Conservation (phyloP, 1,139 yeast species). For the Citeromyces hawaiiensis region DNA sequence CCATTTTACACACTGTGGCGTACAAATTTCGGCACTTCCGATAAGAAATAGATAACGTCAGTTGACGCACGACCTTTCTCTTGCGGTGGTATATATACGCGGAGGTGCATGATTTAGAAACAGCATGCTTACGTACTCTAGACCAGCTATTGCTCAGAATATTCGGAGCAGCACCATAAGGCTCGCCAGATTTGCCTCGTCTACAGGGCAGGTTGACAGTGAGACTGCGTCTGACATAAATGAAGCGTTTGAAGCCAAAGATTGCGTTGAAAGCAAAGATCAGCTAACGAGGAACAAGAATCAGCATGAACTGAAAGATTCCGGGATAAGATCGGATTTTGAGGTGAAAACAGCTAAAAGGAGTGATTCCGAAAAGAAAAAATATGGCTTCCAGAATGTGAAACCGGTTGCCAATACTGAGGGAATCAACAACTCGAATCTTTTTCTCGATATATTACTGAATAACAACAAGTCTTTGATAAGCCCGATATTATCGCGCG, state of each 20-base stretch:
- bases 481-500: background rate
- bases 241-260: background rate
- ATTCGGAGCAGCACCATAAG: background rate
- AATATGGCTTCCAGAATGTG: background rate
- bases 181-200: background rate
- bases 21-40: background rate
- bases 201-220: background rate
- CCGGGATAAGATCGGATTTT: background rate
- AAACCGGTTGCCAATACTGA: background rate
- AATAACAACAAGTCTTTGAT: background rate
- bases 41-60: background rate
- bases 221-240: background rate
- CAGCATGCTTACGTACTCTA: background rate
- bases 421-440: background rate
- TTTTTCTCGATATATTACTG: background rate
- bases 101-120: background rate
- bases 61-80: background rate
- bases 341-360: background rate
- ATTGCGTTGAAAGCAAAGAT: background rate
- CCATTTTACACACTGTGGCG: background rate
- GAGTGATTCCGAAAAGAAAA: background rate
- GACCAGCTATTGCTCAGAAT: background rate
- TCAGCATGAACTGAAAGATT: background rate
- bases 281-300: background rate
- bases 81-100: background rate